Base-by-base conservation (phyloP, 306 rosid species). In the Clitoria ternatea region DNA sequence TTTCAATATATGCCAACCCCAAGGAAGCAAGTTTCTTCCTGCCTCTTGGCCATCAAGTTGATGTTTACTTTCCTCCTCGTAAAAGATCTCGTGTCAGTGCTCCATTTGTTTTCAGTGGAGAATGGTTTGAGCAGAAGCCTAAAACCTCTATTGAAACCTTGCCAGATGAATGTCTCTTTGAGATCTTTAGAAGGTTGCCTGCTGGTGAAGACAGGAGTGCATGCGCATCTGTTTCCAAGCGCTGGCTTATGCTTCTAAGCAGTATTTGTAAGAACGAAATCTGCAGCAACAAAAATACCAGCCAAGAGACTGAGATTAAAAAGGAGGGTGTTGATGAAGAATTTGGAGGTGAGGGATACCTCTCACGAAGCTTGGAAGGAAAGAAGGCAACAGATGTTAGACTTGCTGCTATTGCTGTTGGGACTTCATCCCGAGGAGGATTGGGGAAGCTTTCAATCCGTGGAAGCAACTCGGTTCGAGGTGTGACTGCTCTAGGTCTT, bases 81-180 rank as follows among this genome's bases (percentile, higher is more conserved):
- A 95, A 95, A 88, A 91, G 96, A 75, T 89, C 96, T 15, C 99
- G 97, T 4, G 11, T 85, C 85, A 76, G 81, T 10, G 83, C 85
- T 48, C 91, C 97, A 7, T 86, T 89, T 78, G 81, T 86, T 69
- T 80, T 87, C 52, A 42, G 64, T 15, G 87, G 80, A 76, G 87
- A 79, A 78, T 72, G 69, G 78, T 40, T 86, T 52, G 83, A 77
- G 76, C 82, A 77, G 85, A 89, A 90, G 85, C 85, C 66, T 79
- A 63, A 85, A 74, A 83, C 83, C 61, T 83, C 99, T 17, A 85
- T 95, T 1, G 95, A 89, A 62, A 35, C 79, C 78, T 78, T 95
- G 45, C 99, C 97, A 6, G 96, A 89, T 69, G 99, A 95, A 60
- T 91, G 99, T 75, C 88, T 95, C 63, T 87, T 95, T 55, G 99